Conservation (phyloP, 2,329 filamentous ascomycete species). For the Lojkania enalia region DNA sequence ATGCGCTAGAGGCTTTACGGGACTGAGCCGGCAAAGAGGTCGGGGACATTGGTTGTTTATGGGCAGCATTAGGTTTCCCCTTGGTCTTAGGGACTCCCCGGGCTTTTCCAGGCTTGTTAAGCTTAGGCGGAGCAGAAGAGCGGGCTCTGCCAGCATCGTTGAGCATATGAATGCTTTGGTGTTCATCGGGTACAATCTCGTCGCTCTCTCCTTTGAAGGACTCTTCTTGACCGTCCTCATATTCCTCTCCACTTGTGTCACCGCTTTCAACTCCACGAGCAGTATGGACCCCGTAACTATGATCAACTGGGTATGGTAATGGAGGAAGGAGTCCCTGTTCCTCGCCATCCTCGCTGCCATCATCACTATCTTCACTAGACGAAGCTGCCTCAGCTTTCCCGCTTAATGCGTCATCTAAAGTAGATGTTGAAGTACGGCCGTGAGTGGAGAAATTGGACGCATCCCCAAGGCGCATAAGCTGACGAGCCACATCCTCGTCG, state of each 20-base stretch:
- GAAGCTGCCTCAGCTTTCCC: slow-evolving; percentile 73
- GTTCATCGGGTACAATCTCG: slow-evolving; percentile 45
- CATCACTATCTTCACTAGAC: slow-evolving; percentile 63
- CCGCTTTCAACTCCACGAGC: slow-evolving; percentile 45
- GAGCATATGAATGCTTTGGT: slow-evolving; percentile 50
- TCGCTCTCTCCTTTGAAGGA: slow-evolving; percentile 61
- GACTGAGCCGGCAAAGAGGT: slow-evolving; percentile 68
- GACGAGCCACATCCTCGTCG: slow-evolving; percentile 95
- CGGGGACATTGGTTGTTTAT: slow-evolving; percentile 56
- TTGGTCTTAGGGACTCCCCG: slow-evolving; percentile 57
- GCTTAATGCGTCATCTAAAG: slow-evolving; percentile 89
- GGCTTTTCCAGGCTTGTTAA: slow-evolving; percentile 44
- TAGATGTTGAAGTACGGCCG: slow-evolving; percentile 89
- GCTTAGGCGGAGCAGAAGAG: slow-evolving; percentile 44
- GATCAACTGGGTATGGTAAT: slow-evolving; percentile 32
- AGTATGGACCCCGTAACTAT: slow-evolving; percentile 19
- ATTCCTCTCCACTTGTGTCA: slow-evolving; percentile 65
- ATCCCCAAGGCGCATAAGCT: slow-evolving; percentile 93
- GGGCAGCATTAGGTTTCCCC: slow-evolving; percentile 45
- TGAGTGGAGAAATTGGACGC: slow-evolving; percentile 86
- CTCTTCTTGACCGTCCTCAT: slow-evolving; percentile 56
- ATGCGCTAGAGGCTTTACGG: slow-evolving; percentile 75
- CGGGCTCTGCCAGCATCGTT: slow-evolving; percentile 39
- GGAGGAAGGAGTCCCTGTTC: slow-evolving; percentile 38
- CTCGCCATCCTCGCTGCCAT: slow-evolving; percentile 70